Base-by-base conservation (phyloP, 352 stramenopile genomes). In the Phytophthora pinifolia region DNA sequence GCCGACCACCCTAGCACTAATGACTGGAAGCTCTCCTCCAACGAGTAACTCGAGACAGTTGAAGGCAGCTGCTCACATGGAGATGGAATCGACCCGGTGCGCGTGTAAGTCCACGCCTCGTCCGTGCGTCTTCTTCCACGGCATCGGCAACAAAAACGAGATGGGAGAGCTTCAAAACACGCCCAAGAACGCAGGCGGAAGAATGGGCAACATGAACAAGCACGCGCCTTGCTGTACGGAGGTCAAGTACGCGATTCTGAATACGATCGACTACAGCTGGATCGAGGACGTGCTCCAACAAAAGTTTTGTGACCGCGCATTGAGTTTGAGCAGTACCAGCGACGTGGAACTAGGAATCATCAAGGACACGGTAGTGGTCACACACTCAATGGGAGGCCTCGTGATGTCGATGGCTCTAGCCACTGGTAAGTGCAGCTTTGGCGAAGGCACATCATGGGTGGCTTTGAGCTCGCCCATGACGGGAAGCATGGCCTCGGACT, bases 401-500 rank as follows among this genome's bases (percentile, higher is more conserved):
- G 47, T 53, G 10, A 60, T 68, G 54, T 46, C 60, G 3, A 59
- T 59, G 36, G 60, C 54, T 2, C 10, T 68, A 10, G 53, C 53
- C 5, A 67, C 46, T 3, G 59, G 42, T 0, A 67, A 63, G 25
- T 67, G 59, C 27, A 64, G 47, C 31, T 65, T 69, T 18, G 54
- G 60, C 10, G 27, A 46, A 13, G 39, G 48, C 8, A 33, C 65
- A 0, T 48, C 53, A n/a, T 79, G 70, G 70, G 47, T 79, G 8
- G 59, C 49, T 15, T 34, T 71, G 10, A 73, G 62, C 15, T 49
- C 47, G 0, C 60, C 54, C 4, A 69, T 69, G 60, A 53, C 7
- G 15, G 60, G 60, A 0, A 62, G 51, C 46, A 74, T 77, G 68
- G 53, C 43, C 0, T 69, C 65, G 0, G 65, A 74, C 29, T 63